These are phyloP conservation scores for Leishmania gerbilli DNA, from an alignment of 208 protist species.

Conservation along the genomic window DNA sequence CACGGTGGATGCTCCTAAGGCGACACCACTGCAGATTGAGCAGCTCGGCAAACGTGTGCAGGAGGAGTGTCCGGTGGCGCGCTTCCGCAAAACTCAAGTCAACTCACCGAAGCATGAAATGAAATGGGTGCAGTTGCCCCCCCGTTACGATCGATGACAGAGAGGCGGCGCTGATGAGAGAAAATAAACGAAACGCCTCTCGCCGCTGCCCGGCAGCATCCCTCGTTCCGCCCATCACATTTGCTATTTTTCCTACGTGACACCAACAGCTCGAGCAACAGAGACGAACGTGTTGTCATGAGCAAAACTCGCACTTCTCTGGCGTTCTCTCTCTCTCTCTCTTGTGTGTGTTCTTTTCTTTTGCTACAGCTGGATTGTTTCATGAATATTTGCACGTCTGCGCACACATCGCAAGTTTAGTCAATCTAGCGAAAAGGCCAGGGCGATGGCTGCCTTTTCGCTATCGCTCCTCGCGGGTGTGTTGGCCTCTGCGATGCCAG, in stretches of 20 bases:
- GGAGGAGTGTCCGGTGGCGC: slow-evolving; percentile 88
- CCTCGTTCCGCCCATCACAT: neutral
- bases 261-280: neutral
- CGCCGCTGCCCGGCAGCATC: neutral
- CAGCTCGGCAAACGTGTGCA: slow-evolving; percentile 80
- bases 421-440: neutral
- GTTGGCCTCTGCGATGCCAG: neutral
- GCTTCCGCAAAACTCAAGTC: slow-evolving; percentile 82
- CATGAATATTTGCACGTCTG: neutral
- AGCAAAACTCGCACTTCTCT: neutral
- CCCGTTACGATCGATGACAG: slow-evolving; percentile 62
- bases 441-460: neutral
- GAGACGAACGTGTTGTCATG: neutral
- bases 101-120: slow-evolving; percentile 64
- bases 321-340: neutral
- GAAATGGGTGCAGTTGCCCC: slow-evolving; percentile 79
- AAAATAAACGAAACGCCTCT: neutral
- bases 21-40: slow-evolving; percentile 86
- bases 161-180: neutral
- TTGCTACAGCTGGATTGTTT: neutral
- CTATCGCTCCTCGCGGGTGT: neutral
- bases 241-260: neutral
- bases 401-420: neutral
- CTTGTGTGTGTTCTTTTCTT: neutral
- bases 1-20: slow-evolving; percentile 79